Conservation (phyloP, 306 rosid genomes). For the Vigna mungo region DNA sequence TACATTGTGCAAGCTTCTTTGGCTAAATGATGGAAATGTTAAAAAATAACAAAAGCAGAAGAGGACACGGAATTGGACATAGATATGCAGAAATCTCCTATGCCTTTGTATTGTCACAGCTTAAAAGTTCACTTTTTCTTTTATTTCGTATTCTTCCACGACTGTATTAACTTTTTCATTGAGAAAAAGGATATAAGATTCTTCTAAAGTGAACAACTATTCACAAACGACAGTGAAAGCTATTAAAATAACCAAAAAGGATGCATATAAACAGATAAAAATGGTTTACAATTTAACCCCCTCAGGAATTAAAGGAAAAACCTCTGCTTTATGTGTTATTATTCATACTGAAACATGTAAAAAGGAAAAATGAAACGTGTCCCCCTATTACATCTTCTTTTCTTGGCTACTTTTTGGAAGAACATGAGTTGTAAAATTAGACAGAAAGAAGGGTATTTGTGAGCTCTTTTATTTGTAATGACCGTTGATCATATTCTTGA, state of each 20-base stretch:
- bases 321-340: slow-evolving; percentile 22
- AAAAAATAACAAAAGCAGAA: slow-evolving; percentile 4
- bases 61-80: background rate
- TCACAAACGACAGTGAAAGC: too few relatives aligned
- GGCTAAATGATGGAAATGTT: background rate
- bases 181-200: background rate
- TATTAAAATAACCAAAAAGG: background rate
- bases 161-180: background rate
- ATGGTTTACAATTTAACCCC: slow-evolving; percentile 9
- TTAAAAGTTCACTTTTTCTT: background rate
- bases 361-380: background rate
- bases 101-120: background rate
- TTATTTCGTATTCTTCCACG: background rate
- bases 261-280: slow-evolving; percentile 4
- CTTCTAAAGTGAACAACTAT: too few relatives aligned
- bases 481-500: slow-evolving; percentile 62
- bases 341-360: background rate
- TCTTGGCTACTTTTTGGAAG: background rate
- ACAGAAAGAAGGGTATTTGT: slow-evolving; percentile 5
- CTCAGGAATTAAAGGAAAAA: background rate
- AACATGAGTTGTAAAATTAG: slow-evolving; percentile 13
- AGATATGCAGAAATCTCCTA: slow-evolving; percentile 1
- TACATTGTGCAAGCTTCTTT: background rate
- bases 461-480: background rate
- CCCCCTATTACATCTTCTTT: slow-evolving; percentile 4